phyloP scores from a whole-genome alignment of 2,329 filamentous ascomycete genomes.

The Fusarium torulosum region DNA sequence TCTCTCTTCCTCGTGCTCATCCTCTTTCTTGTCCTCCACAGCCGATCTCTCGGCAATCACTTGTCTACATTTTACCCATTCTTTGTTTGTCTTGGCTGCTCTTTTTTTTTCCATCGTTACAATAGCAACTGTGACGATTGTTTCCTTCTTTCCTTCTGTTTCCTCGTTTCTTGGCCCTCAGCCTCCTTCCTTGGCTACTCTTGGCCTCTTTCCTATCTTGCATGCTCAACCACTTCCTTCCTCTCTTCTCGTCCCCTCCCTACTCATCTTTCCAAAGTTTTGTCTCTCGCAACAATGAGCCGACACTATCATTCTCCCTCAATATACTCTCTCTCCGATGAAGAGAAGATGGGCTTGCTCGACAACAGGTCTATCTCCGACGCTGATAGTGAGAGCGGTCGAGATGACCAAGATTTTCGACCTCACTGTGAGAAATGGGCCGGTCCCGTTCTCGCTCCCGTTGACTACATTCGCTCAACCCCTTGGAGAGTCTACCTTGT shows the following conservation, averaged over 20 bases:
- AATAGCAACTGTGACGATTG: slow-evolving; percentile 4
- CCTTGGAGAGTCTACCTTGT: slow-evolving; percentile 56
- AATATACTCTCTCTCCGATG: slow-evolving; percentile 53
- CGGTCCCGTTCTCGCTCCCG: slow-evolving; percentile 48
- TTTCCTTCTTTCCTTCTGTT: slow-evolving; percentile 30
- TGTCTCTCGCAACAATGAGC: slow-evolving; percentile 53
- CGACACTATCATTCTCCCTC: slow-evolving; percentile 50
- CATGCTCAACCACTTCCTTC: slow-evolving; percentile 9
- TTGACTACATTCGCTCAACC: slow-evolving; percentile 49
- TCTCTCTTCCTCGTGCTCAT: slow-evolving; percentile 19
- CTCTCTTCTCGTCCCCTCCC: slow-evolving; percentile 4
- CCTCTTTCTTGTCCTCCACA: slow-evolving; percentile 23
- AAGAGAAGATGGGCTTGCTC: slow-evolving; percentile 61
- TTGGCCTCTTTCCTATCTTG: slow-evolving; percentile 8
- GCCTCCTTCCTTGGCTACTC: slow-evolving; percentile 8
- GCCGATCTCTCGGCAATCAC: slow-evolving; percentile 18
- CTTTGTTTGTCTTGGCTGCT: slow-evolving; percentile 6
- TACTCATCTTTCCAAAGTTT: slow-evolving; percentile 5
- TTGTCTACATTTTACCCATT: slow-evolving; percentile 7
- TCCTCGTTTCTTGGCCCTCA: slow-evolving; percentile 12
- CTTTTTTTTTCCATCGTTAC: slow-evolving; percentile 2
- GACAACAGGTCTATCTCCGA: slow-evolving; percentile 60
- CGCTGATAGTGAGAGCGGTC: slow-evolving; percentile 57
- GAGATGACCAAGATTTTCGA: slow-evolving; percentile 55
- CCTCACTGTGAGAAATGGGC: slow-evolving; percentile 52